phyloP scores from a whole-genome alignment of 495 filamentous ascomycete species.

The Durotheca rogersii region DNA sequence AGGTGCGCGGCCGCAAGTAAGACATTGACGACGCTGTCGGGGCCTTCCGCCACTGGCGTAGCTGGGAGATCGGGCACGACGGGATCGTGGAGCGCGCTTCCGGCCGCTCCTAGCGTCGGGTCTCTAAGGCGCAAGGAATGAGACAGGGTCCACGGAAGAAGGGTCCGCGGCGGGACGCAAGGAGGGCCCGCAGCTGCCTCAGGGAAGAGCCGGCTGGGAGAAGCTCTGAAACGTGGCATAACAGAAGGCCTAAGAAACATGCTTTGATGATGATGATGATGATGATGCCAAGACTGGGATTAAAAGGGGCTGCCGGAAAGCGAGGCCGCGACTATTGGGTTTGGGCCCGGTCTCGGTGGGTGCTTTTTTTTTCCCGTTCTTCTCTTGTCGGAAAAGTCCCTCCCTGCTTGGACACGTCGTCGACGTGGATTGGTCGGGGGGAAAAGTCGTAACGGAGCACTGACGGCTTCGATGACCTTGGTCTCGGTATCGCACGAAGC shows the following conservation, averaged over 20 bases:
- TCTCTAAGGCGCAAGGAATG: constrained; percentile 25
- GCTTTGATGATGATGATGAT: constrained; percentile 24
- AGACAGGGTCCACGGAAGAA: constrained; percentile 31
- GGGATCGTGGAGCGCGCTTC: constrained; percentile 16
- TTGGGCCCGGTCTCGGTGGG: constrained; percentile 24
- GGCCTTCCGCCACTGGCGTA: constrained; percentile 35
- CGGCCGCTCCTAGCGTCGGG: constrained; percentile 11
- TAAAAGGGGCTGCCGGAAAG: constrained; percentile 18
- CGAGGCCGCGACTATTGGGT: constrained; percentile 5
- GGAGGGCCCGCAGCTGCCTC: constrained; percentile 14
- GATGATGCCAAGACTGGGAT: constrained; percentile 25
- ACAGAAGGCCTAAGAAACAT: constrained; percentile 25
- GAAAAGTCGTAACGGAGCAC: too few relatives aligned
- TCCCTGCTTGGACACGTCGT: constrained; percentile 26
- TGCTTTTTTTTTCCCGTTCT: too few relatives aligned
- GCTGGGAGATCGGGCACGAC: constrained; percentile 18
- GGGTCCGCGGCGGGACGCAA: constrained; percentile 19
- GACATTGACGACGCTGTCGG: constrained; percentile 28
- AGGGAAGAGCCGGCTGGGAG: constrained; percentile 12
- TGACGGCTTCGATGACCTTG: constrained; percentile 17
- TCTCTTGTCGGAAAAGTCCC: too few relatives aligned
- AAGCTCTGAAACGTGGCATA: constrained; percentile 33
- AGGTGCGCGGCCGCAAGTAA: constrained; percentile 23
- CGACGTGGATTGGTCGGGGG: constrained; percentile 25
- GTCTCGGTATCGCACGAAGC: constrained; percentile 19